Conservation (phyloP, 2,329 filamentous ascomycete genomes). For the Paraphoma sp. region DNA sequence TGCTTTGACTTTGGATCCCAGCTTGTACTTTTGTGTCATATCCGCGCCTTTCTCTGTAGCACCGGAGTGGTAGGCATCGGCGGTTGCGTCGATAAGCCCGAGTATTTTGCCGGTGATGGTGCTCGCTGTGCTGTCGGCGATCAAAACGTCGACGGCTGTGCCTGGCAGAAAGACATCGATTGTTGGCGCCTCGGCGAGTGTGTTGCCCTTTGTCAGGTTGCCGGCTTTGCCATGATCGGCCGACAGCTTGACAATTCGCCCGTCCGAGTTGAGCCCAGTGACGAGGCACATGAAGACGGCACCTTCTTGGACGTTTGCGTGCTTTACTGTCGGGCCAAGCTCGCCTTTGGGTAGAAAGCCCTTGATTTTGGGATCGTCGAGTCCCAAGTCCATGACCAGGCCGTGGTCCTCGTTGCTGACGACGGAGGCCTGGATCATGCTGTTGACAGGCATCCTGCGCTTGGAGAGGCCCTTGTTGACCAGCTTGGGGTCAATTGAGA, state of each 20-base stretch:
- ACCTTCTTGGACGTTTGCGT: constrained; percentile 78
- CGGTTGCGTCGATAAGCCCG: constrained; percentile 88
- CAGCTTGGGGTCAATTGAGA: constrained; percentile 80
- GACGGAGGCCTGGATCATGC: constrained; percentile 85
- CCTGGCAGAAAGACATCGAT: constrained; percentile 92
- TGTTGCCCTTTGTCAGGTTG: constrained; percentile 69
- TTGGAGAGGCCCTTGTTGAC: constrained; percentile 77
- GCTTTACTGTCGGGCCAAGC: constrained; percentile 69
- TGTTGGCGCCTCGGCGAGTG: constrained; percentile 77
- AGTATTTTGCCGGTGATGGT: constrained; percentile 92
- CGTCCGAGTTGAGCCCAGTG: constrained; percentile 74
- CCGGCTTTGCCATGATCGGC: constrained; percentile 73
- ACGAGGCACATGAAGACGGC: constrained; percentile 85
- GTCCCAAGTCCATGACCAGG: constrained; percentile 87
- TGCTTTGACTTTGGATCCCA: constrained; percentile 82
- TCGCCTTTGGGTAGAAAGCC: constrained; percentile 90
- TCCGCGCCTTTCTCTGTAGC: constrained; percentile 72
- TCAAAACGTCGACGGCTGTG: constrained; percentile 83
- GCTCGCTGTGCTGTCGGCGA: constrained; percentile 75
- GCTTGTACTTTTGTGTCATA: constrained; percentile 78
- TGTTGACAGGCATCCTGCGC: constrained; percentile 76
- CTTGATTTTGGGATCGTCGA: constrained; percentile 70
- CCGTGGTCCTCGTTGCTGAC: constrained; percentile 95
- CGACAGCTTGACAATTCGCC: constrained; percentile 86
- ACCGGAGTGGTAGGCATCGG: constrained; percentile 89